phyloP scores from a whole-genome alignment of 371 early-diverging fungal species.

The Mortierella sp. region DNA sequence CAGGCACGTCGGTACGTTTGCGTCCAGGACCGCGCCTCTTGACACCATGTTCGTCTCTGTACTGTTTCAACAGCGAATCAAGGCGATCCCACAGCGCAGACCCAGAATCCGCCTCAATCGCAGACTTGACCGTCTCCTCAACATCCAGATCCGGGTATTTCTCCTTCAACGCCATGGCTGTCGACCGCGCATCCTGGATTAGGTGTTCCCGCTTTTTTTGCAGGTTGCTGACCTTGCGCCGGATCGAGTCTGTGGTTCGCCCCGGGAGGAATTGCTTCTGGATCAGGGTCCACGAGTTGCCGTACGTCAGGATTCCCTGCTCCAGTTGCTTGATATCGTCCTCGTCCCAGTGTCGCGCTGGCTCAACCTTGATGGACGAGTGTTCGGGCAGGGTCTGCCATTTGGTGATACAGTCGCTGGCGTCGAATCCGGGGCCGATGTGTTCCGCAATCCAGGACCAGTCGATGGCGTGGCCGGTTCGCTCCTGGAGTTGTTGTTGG shows the following conservation, averaged over 20 bases:
- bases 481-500: slow-evolving; percentile 33
- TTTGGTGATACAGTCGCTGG: slow-evolving; percentile 33
- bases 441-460: slow-evolving; percentile 54
- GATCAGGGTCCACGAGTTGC: slow-evolving; percentile 32
- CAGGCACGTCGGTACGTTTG: too few species aligned
- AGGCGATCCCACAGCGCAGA: neutral
- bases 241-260: slow-evolving; percentile 44
- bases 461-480: slow-evolving; percentile 19
- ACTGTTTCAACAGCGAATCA: neutral
- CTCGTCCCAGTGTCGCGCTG: slow-evolving; percentile 25
- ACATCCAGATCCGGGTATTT: slow-evolving; percentile 12
- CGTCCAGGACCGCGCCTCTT: too few species aligned
- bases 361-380: neutral
- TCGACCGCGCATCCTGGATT: neutral
- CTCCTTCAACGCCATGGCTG: neutral
- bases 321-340: slow-evolving; percentile 19
- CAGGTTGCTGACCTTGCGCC: slow-evolving; percentile 40
- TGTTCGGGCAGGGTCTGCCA: slow-evolving; percentile 33
- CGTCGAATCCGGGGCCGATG: slow-evolving; percentile 46
- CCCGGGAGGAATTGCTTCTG: slow-evolving; percentile 15
- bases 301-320: slow-evolving; percentile 17
- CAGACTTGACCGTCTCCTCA: slow-evolving; percentile 5
- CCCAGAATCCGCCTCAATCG: neutral
- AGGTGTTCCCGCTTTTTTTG: slow-evolving; percentile 13
- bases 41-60: neutral